Percentiles rank a stretch among this genome's conserved stretches.
Conservation (phyloP, 225 moss, liverwort and hornwort genomes). For the Straminergon stramineum region DNA sequence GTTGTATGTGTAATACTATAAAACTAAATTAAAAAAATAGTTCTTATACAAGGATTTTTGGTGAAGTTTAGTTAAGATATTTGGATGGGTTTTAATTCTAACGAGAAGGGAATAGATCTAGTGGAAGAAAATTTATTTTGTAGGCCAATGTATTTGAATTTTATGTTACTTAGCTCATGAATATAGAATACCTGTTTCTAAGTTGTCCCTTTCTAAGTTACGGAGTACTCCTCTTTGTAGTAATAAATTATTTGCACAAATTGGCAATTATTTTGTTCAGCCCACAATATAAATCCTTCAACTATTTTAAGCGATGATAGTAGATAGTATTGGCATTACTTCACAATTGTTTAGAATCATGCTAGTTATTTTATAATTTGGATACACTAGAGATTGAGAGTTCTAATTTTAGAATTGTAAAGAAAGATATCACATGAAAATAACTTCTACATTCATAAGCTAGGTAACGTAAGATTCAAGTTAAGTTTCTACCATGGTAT, state of each 20-base stretch:
- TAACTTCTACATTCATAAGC: not conserved
- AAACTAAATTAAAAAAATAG: no score
- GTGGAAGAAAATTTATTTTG: fast-evolving
- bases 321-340: not conserved
- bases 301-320: not conserved
- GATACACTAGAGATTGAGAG: not conserved
- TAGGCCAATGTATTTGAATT: not conserved
- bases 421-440: not conserved
- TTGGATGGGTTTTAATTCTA: fast-evolving
- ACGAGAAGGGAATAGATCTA: fast-evolving
- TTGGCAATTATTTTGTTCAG: not conserved
- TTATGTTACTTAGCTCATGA: fast-evolving
- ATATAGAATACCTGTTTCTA: not conserved
- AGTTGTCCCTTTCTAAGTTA: not conserved
- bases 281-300: not conserved
- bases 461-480: not conserved
- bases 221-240: not conserved
- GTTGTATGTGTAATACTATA: not conserved
- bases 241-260: not conserved
- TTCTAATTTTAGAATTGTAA: not conserved
- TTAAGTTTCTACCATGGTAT: not conserved
- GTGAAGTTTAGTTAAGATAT: not conserved
- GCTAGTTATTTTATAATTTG: not conserved
- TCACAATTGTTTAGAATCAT: not conserved
- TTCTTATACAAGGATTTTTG: fast-evolving